phyloP scores from a whole-genome alignment of 2,329 filamentous ascomycete species.

The Orbilia oligospora region DNA sequence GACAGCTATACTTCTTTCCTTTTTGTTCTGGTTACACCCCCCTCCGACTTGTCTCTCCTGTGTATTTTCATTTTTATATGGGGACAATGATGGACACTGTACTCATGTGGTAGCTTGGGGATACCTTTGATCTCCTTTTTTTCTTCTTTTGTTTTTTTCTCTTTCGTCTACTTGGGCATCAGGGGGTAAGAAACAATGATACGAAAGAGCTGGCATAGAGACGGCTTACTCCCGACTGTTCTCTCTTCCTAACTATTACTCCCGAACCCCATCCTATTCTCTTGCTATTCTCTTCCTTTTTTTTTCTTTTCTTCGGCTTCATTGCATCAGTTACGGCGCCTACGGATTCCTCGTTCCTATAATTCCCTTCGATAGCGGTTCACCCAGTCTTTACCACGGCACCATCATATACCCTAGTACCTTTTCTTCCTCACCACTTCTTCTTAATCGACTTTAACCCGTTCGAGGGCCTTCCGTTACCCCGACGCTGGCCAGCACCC shows the following conservation, averaged over 20 bases:
- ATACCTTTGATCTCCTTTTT: slow-evolving; percentile 41
- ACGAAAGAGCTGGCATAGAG: slow-evolving; percentile 6
- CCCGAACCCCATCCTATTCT: neutral
- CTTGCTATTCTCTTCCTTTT: slow-evolving; percentile 2
- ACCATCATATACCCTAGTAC: slow-evolving; percentile 5
- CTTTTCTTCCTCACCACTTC: neutral
- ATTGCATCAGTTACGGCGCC: slow-evolving; percentile 44
- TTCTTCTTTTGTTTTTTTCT: slow-evolving; percentile 10
- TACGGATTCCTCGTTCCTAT: slow-evolving; percentile 33
- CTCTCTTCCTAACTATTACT: neutral
- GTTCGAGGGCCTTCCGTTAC: neutral
- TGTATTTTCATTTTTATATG: slow-evolving; percentile 30
- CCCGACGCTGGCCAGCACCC: too few relatives aligned
- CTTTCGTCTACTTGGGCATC: neutral
- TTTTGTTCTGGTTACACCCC: neutral
- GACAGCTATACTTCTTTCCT: slow-evolving; percentile 4
- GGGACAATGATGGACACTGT: slow-evolving; percentile 60
- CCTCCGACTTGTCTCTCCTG: neutral
- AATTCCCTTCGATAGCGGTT: slow-evolving; percentile 9
- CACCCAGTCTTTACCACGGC: slow-evolving; percentile 19
- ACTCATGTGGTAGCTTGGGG: slow-evolving; percentile 38
- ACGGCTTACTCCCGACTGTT: neutral
- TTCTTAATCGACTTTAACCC: neutral
- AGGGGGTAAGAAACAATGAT: neutral
- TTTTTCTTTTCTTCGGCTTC: neutral